These are phyloP conservation scores for Parasitella parasitica DNA, from an alignment of 371 early-diverging fungal genomes.

Conservation along the genomic window DNA sequence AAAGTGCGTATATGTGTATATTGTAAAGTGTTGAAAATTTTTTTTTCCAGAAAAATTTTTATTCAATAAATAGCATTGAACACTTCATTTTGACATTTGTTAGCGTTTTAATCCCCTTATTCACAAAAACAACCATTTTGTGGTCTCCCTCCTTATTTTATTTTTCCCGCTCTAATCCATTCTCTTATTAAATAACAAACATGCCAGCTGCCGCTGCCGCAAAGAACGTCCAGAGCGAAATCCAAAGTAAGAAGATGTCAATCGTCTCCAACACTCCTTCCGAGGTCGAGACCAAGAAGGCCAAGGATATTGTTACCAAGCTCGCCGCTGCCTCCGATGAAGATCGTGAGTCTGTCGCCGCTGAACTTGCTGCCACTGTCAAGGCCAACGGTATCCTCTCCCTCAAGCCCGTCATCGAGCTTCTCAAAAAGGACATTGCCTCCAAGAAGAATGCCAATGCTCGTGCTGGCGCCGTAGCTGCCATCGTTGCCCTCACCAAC, in stretches of 20 bases:
- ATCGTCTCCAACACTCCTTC: constrained; percentile 23
- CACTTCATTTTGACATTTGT: not conserved
- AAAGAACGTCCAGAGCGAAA: constrained; percentile 34
- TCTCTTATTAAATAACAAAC: not conserved
- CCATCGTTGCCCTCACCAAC: constrained; percentile 57
- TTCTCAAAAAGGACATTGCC: constrained; percentile 52
- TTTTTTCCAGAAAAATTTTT: constrained; percentile 9
- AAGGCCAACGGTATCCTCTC: constrained; percentile 56
- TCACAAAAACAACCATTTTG: constrained; percentile 6
- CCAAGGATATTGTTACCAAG: constrained; percentile 38
- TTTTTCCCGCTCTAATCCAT: constrained; percentile 14
- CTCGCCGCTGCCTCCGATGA: constrained; percentile 58
- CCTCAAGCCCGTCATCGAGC: constrained; percentile 57
- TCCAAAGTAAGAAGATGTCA: constrained; percentile 41
- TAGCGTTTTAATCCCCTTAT: constrained; percentile 17
- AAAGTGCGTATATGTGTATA: constrained; percentile 7
- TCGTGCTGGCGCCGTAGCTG: constrained; percentile 67
- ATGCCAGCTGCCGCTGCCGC: constrained; percentile 18
- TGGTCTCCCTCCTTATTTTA: constrained; percentile 5
- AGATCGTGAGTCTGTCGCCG: constrained; percentile 56
- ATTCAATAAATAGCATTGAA: constrained; percentile 8
- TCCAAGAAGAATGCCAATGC: constrained; percentile 69
- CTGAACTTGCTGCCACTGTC: constrained; percentile 51
- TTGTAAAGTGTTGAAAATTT: constrained; percentile 11
- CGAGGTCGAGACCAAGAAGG: constrained; percentile 41